Base-by-base conservation (phyloP, 805 yeast species). In the Sugiyamaella mastotermitis region DNA sequence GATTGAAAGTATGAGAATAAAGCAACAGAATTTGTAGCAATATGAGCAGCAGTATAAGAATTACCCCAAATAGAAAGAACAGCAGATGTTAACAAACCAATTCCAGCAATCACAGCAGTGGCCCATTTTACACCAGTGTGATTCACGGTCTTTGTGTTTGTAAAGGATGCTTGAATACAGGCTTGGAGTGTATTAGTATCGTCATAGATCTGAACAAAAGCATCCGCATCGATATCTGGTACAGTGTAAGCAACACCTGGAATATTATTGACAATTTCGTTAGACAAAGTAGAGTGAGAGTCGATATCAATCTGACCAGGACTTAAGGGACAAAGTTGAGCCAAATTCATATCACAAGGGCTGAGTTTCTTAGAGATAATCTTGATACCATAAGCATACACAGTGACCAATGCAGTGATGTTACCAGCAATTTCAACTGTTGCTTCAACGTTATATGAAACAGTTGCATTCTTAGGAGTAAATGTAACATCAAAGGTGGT, bases 121-220 rank as follows among this genome's bases (percentile, higher is more conserved):
- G 85, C 94, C 97, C 97, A 88, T 61, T 83, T 82, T 41, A 81
- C 87, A 48, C 83, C 83, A 2, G 74, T 68, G 55, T 85, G 95
- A 31, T 83, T 64, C 15, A 86, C 90, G 2, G 94, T 79, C 52
- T 79, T 83, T 25, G 88, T 86, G 56, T 86, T 86, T 15, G 79
- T 53, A 55, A 86, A 78, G 42, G 72, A 72, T 13, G 85, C 78
- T 55, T 83, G 90, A 40, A 86, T 68, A 57, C 95, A 86, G 26
- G 87, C 85, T 40, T 81, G 53, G 40, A 61, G 56, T 15, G 35
- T 38, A 22, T 67, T 67, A 20, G 66, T 68, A 33, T 53, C 47
- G 5, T 65, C 55, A 42, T 62, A 55, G 21, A 78, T 67, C 39
- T 55, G 55, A 25, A 83, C 73, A 57, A 78, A 75, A 9, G 72